phyloP scores from a whole-genome alignment of 2,329 filamentous ascomycete species.

The Aspergillus sp. region DNA sequence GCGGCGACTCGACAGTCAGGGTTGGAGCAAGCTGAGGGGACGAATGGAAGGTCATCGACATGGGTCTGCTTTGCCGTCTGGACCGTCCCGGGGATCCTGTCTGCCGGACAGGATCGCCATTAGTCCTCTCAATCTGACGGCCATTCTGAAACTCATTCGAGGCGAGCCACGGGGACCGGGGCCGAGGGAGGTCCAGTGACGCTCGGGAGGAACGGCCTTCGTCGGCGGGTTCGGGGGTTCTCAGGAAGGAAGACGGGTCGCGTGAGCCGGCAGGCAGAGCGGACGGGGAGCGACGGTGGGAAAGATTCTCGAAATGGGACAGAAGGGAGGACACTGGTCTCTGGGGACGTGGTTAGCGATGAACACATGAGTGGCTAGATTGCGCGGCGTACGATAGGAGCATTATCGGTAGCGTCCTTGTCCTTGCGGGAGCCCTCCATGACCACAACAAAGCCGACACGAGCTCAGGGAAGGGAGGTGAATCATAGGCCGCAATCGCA shows the following conservation, averaged over 20 bases:
- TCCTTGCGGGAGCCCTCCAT: conserved; percentile 36
- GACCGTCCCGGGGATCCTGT: conserved; percentile 53
- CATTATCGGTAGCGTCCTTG: conserved; percentile 34
- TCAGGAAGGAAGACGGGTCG: conserved; percentile 29
- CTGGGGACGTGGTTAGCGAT: conserved; percentile 23
- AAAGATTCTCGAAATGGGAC: conserved; percentile 49
- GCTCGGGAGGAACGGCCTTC: conserved; percentile 31
- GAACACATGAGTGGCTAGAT: conserved; percentile 9
- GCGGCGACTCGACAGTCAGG: conserved; percentile 43
- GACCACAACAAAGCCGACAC: conserved; percentile 26
- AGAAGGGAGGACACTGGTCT: conserved; percentile 49
- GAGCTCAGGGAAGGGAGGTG: conserved; percentile 16
- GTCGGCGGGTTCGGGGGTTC: conserved; percentile 31
- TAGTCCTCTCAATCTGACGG: conserved; percentile 18
- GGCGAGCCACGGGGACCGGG: conserved; percentile 37
- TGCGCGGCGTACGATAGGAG: conserved; percentile 33
- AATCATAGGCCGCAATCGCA: conserved; percentile 26
- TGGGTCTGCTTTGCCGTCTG: conserved; percentile 57
- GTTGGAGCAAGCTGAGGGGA: conserved; percentile 42
- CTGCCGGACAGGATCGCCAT: conserved; percentile 24
- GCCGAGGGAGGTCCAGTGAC: conserved; percentile 43
- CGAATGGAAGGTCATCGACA: conserved; percentile 43
- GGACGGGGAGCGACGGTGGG: conserved; percentile 33
- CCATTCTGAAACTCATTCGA: conserved; percentile 19
- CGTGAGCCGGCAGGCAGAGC: conserved; percentile 23